A percentile compares a stretch with the other conserved stretches of the same genome.
phyloP scores from a whole-genome alignment of 2,329 filamentous ascomycete species.

The Acrocalymma vagum region DNA sequence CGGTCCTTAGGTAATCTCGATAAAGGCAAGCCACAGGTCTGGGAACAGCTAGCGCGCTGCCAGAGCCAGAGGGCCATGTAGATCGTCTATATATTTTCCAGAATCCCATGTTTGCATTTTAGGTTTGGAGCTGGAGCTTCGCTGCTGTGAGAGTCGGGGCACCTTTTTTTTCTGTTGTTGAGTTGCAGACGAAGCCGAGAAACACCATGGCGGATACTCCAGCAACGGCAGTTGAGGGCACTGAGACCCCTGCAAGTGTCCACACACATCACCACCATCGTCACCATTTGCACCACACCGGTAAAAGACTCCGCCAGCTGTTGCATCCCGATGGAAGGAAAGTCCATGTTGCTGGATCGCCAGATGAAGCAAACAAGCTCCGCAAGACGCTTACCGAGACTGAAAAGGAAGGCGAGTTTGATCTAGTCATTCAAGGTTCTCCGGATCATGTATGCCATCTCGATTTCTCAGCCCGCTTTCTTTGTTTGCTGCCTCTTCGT shows the following conservation, averaged over 20 bases:
- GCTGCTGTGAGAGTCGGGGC: constrained; percentile 7
- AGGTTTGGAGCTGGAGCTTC: constrained; percentile 2
- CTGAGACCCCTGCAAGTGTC: not conserved
- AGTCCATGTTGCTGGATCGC: constrained; percentile 64
- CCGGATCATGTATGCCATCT: constrained; percentile 50
- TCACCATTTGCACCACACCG: constrained; percentile 36
- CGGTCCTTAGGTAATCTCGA: not conserved
- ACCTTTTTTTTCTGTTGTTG: constrained; percentile 6
- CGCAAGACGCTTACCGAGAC: constrained; percentile 53
- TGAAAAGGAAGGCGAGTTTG: constrained; percentile 54
- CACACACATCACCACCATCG: constrained; percentile 18
- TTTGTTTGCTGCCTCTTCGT: too few relatives aligned
- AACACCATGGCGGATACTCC: constrained; percentile 6
- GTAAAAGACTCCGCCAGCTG: constrained; percentile 61
- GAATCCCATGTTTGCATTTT: not conserved
- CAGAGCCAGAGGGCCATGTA: too few relatives aligned
- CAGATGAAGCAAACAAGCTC: constrained; percentile 63
- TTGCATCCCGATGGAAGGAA: constrained; percentile 64
- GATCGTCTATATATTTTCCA: too few relatives aligned
- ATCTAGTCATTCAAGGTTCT: constrained; percentile 67
- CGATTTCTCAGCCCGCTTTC: too few relatives aligned
- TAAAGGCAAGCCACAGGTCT: constrained; percentile 13
- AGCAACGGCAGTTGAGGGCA: constrained; percentile 1
- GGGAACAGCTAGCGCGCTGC: too few relatives aligned
- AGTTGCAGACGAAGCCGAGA: not conserved